These are phyloP conservation scores for Suhomyces canberraensis DNA, from an alignment of 805 yeast genomes.

Conservation along the genomic window DNA sequence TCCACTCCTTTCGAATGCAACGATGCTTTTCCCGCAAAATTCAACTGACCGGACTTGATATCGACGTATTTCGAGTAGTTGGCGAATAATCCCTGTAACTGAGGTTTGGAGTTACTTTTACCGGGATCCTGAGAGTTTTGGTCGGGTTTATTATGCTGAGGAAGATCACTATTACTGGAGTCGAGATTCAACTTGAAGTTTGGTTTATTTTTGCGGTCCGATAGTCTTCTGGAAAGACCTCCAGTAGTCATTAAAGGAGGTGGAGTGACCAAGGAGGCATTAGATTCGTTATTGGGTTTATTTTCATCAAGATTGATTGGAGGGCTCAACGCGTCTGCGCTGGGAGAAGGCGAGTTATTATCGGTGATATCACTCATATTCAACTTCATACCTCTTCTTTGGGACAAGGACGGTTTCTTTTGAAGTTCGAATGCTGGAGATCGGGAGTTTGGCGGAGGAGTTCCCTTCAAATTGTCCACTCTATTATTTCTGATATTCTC, in stretches of 20 bases:
- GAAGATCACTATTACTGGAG: constrained; percentile 12
- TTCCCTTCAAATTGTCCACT: not conserved
- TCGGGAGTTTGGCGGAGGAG: constrained; percentile 1
- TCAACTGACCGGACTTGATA: constrained; percentile 85
- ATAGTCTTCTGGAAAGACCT: constrained; percentile 33
- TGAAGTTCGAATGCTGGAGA: constrained; percentile 9
- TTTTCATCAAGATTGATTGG: constrained; percentile 2
- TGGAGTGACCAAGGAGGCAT: not conserved
- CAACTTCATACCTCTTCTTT: constrained; percentile 53
- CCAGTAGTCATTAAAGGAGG: constrained; percentile 23
- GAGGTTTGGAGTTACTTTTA: constrained; percentile 19
- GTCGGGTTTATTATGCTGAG: constrained; percentile 4
- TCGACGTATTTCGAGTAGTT: constrained; percentile 86
- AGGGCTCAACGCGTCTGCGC: constrained; percentile 1
- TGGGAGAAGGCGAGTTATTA: constrained; percentile 1
- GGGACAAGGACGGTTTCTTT: constrained; percentile 47
- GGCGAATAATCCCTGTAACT: constrained; percentile 66
- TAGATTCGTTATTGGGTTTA: not conserved
- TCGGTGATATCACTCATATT: constrained; percentile 32
- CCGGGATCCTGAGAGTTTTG: not conserved
- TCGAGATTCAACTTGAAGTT: constrained; percentile 36
- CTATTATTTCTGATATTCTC: too few relatives aligned
- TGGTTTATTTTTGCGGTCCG: constrained; percentile 39
- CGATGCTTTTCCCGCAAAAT: constrained; percentile 91
- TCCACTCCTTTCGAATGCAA: constrained; percentile 89